Base-by-base conservation (phyloP, 176 grass and related monocot genomes). In the Phyllostachys edulis region DNA sequence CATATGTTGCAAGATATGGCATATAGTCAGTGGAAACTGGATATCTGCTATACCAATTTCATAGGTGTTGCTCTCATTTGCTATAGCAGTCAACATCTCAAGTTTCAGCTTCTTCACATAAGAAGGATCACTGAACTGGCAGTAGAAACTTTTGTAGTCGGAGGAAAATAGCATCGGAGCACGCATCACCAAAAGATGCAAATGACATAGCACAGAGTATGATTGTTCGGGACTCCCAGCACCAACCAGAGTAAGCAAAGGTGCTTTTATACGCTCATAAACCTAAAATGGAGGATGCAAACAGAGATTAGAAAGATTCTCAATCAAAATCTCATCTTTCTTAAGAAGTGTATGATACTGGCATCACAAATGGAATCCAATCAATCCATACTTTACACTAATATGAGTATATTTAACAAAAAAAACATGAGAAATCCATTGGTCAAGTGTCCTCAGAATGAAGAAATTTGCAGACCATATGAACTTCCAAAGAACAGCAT, bases 31-130 rank as follows among this genome's bases (percentile, higher is more conserved):
- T 80, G 26, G 45, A 69, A 67, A 24, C 66, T 60, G 42, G 39
- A 82, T 71, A 79, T 84, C 34, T 75, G 62, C 32, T 54, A 62
- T 98, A 99, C 97, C 93, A 84, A 96, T 99, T 90, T 96, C 93
- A 76, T 94, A 99, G 17, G 97, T 99, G 79, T 99, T 99, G 88
- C 93, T 99, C 87, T 99, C 97, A 88, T 99, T 99, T 29, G 97
- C 97, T 89, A 99, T 94, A 87, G 90, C 97, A 86, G 97, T 99
- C 84, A 99, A 75, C 97, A 99, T 99, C 62, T 99, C 97, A 84
- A 99, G 97, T 90, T 99, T 99, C 41, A 99, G 88, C 81, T 99
- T 99, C 88, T 99, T 99, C 69, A 99, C 91, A 89, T 96, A 96
- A 37, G 93, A 99, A 67, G 93, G 97, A 49, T 99, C 97, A 84